A percentile compares a stretch with the other conserved stretches of the same genome.
Conservation (phyloP, 306 rosid genomes). For the Quercus variabilis region DNA sequence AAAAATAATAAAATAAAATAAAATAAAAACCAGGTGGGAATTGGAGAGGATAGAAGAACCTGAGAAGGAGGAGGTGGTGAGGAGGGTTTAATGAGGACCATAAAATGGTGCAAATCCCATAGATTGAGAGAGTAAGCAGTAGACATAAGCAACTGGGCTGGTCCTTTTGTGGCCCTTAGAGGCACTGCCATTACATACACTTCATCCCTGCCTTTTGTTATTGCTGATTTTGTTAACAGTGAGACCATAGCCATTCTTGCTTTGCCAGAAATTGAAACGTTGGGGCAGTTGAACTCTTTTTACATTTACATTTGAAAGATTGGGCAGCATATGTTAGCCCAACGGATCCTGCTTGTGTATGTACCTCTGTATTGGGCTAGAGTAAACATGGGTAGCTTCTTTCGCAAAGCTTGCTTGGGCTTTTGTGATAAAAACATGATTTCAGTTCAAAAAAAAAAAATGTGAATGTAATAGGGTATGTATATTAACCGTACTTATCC, state of each 20-base stretch:
- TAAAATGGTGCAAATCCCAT: conserved; percentile 87
- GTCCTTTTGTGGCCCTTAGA: conserved; percentile 83
- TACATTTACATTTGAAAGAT: no score
- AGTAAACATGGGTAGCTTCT: no score
- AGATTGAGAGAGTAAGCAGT: conserved; percentile 65
- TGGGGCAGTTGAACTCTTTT: background rate
- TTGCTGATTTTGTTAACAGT: conserved; percentile 20
- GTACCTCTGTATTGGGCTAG: no score
- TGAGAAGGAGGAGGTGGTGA: conserved; percentile 43
- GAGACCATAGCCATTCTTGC: conserved; percentile 33
- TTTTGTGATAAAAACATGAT: no score
- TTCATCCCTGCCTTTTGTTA: conserved; percentile 43
- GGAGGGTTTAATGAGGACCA: conserved; percentile 67
- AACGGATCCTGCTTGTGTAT: no score
- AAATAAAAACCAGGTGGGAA: background rate
- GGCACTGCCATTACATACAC: conserved; percentile 87
- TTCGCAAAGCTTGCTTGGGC: no score
- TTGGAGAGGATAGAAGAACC: conserved; percentile 38
- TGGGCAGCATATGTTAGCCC: no score
- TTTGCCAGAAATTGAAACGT: background rate
- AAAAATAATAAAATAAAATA: no score
- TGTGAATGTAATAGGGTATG: no score
- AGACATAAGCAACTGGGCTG: conserved; percentile 72
- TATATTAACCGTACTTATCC: no score
- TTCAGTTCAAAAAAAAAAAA: no score